Base-by-base conservation (phyloP, 2,329 filamentous ascomycete species). In the Fusarium sp. region DNA sequence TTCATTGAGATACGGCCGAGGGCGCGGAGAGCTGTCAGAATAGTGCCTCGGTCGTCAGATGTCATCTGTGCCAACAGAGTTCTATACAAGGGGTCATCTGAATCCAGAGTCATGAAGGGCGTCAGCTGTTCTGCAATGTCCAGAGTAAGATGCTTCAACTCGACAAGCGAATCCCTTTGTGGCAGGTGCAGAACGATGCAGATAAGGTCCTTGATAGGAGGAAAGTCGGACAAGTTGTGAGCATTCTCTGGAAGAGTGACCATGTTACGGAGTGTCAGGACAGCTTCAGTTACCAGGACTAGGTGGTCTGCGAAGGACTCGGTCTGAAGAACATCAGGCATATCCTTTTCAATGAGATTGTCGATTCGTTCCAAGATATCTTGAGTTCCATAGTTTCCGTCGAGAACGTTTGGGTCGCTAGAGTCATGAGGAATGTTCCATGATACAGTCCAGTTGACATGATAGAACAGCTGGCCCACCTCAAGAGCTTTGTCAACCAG, bases 81-180 rank as follows among this genome's bases (percentile, higher is more conserved):
- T 64, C 85, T 85, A 80, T 97, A 98, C 2, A 98, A 83, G 4
- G 94, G 90, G 75, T 97, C 93, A 37, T 91, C 84, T 1, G 90
- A 85, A 42, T 89, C 88, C 46, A 98, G 83, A 12, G 86, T 82
- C 82, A 96, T 89, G 79, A 91, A 97, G 51, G 92, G 93, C 1
- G 95, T 96, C 54, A 98, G 84, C 76, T 97, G 92, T 80, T 98
- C 94, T 1, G 94, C 92, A 70, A 97, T 96, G 72, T 99, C 96
- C 14, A 98, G 87, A 4, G 92, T 92, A 74, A 96, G 93, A 78
- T 97, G 94, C 79, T 95, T 96, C 63, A 98, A 82, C 80, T 99
- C 96, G 14, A 92, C 88, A 4, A 95, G 85, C 16, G 87, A 85
- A 32, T 94, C 87, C 67, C 91, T 87, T 13, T 87, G 83, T 4